Evolutionary conservation across 139 green algal species (phyloP), one percentile per base, ranked within the genome.

Genomic region (Chlorella sp.): DNA sequence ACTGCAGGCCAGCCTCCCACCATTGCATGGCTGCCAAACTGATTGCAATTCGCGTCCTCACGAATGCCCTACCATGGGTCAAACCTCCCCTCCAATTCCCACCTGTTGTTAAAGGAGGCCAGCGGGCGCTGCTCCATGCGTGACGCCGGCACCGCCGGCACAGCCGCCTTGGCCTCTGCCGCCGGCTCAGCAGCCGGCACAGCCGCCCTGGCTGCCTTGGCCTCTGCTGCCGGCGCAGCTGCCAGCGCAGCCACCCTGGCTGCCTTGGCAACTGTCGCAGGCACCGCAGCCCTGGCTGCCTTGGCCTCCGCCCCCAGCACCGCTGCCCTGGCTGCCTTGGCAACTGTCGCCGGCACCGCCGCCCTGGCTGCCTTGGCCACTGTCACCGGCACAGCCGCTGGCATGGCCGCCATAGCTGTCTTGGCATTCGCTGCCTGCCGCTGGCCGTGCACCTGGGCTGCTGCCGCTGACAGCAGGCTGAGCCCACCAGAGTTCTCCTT

Each of bases 51-150:
- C 9, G 48, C 9, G 48, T 5, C 5, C 48, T 9, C 48, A 57
- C 66, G 22, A 15, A 7, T 57, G 48, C 48, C 48, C 48, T 57
- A 9, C 48, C 32, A 42, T 3, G n/a, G 18, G 30, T 42, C 73
- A 21, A 22, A 30, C 66, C 36, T n/a, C 0, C 18, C 36, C 39
- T 39, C 39, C 37, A 22, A 26, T 21, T 15, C 85, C 37, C 66
- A 88, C 85, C 48, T 68, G 26, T 88, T 22, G 39, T 39, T 88
- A 30, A 88, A 40, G 11, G 85, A 76, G 9, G 39, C 42, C 68
- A 89, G 85, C 32, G 85, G 85, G 34, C 71, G 85, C 42, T 83
- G 24, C 48, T 89, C 85, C 48, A 89, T 34, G 39, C 69, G 85
- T 24, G 42, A 73, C 1, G n/a, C 40, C 28, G 68, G 84, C 16